These are phyloP conservation scores for Psilocybe cyanescens DNA, from an alignment of 768 basidiomycete species.

Conservation along the genomic window DNA sequence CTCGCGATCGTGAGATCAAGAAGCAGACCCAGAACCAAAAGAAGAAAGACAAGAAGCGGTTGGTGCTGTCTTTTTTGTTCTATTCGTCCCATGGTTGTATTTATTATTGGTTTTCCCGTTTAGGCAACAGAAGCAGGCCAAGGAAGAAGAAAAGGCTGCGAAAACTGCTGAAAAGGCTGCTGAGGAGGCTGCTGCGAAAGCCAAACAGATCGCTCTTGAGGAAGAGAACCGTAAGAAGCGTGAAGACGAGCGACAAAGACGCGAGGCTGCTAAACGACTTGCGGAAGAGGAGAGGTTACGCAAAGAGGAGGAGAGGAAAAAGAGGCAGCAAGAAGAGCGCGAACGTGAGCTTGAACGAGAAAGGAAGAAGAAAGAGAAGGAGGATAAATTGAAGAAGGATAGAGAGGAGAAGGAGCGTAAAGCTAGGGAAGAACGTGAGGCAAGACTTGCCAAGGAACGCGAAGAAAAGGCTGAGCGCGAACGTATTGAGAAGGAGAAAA, in stretches of 20 bases:
- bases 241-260: conserved; percentile 84
- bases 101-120: conserved; percentile 11
- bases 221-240: conserved; percentile 80
- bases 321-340: conserved; percentile 78
- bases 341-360: conserved; percentile 81
- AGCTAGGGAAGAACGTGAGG: conserved; percentile 71
- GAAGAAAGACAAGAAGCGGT: conserved; percentile 97
- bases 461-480: conserved; percentile 58
- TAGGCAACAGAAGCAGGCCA: conserved; percentile 90
- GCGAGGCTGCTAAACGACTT: conserved; percentile 76
- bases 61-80: conserved; percentile 24
- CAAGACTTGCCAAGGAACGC: conserved; percentile 64
- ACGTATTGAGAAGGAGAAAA: conserved; percentile 44
- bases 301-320: conserved; percentile 84
- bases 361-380: conserved; percentile 73
- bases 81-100: conserved; percentile 4
- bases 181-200: conserved; percentile 79
- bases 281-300: conserved; percentile 83
- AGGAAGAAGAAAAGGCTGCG: conserved; percentile 88
- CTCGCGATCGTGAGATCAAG: conserved; percentile 90
- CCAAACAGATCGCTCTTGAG: conserved; percentile 76
- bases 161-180: conserved; percentile 86
- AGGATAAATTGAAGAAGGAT: conserved; percentile 73
- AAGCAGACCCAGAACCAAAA: conserved; percentile 97
- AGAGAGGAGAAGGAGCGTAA: conserved; percentile 72